A percentile compares a stretch with the other conserved stretches of the same genome.
Evolutionary conservation across 2,329 filamentous ascomycete species (phyloP).

Genomic region (Epichloe sp.): DNA sequence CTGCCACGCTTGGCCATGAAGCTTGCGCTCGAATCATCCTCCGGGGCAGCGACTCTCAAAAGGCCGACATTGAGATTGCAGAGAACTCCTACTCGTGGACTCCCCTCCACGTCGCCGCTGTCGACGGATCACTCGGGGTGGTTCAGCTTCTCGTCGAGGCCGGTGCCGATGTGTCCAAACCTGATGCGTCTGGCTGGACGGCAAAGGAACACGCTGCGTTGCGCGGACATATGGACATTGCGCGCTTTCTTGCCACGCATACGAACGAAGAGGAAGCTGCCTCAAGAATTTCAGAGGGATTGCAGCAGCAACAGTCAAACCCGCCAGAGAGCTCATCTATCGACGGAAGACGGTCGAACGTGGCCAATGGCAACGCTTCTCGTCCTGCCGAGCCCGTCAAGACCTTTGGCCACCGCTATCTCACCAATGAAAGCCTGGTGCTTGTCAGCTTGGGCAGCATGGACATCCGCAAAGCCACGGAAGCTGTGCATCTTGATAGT

Average conservation of each 20-base stretch:
- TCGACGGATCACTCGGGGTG: conserved; percentile 69
- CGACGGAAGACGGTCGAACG: conserved; percentile 43
- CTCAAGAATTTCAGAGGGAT: conserved; percentile 10
- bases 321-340: conserved; percentile 46
- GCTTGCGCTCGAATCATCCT: conserved; percentile 70
- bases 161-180: conserved; percentile 60
- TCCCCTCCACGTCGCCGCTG: conserved; percentile 80
- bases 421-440: conserved; percentile 78
- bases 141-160: conserved; percentile 66
- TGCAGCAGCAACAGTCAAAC: conserved; percentile 9
- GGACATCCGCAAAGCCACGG: conserved; percentile 73
- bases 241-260: conserved; percentile 50
- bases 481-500: conserved; percentile 74
- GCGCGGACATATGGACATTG: conserved; percentile 75
- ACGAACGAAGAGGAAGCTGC: conserved; percentile 18
- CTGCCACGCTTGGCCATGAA: conserved; percentile 74
- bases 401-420: conserved; percentile 89
- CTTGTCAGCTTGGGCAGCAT: conserved; percentile 88
- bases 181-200: conserved; percentile 86
- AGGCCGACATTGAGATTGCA: conserved; percentile 59
- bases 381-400: conserved; percentile 68
- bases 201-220: conserved; percentile 86
- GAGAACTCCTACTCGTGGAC: conserved; percentile 91
- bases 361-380: conserved; percentile 25
- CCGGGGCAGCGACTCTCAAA: conserved; percentile 55